These are phyloP conservation scores for Wallacemonas sp. DNA, from an alignment of 208 protist genomes.

Conservation along the genomic window DNA sequence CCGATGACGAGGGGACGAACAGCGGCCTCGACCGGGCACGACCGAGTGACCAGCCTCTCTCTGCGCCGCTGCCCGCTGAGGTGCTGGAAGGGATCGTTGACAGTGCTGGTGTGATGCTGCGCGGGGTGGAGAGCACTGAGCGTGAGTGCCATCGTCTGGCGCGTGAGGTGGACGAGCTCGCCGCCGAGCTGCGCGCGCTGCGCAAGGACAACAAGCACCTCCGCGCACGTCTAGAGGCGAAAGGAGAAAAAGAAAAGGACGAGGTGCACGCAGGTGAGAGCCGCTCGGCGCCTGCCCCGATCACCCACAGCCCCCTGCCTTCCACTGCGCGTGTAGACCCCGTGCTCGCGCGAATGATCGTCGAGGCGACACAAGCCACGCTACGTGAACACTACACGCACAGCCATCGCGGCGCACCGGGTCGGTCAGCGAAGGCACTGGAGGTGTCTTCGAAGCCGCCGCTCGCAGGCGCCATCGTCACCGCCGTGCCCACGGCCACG, in stretches of 20 bases:
- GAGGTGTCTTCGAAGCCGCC: too few species aligned
- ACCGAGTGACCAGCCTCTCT: too few species aligned
- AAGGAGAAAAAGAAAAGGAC: background rate
- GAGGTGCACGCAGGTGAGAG: background rate
- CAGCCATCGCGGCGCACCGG: background rate
- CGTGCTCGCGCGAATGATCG: conserved; percentile 5
- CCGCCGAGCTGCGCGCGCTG: background rate
- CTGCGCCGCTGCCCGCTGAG: background rate
- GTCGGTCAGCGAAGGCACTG: too few species aligned
- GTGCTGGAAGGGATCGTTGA: conserved; percentile 6
- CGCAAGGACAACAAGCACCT: background rate
- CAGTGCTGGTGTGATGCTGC: conserved; percentile 10
- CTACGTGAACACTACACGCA: background rate
- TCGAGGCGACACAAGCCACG: background rate
- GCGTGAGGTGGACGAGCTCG: background rate
- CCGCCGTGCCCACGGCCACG: background rate
- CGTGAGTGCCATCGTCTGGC: background rate
- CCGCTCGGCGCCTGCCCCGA: too few species aligned
- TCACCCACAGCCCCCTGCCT: background rate
- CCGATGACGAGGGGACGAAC: too few species aligned
- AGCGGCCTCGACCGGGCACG: too few species aligned
- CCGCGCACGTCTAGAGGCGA: background rate
- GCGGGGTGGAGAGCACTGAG: conserved; percentile 4
- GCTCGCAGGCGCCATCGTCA: background rate
- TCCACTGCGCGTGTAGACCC: background rate